phyloP scores from a whole-genome alignment of 306 rosid genomes.

The Dryas drummondii region DNA sequence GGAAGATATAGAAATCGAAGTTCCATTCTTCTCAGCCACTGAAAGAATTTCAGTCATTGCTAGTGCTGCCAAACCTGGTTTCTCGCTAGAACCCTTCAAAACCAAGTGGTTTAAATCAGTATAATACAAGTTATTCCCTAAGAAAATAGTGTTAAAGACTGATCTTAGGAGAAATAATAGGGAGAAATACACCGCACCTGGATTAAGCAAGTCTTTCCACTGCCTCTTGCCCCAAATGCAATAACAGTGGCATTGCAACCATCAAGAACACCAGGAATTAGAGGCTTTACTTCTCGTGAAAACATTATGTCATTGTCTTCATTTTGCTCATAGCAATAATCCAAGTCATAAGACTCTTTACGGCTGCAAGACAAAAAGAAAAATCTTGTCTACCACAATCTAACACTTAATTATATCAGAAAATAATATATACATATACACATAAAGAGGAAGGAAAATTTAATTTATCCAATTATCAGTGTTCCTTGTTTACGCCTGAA shows the following conservation, averaged over 20 bases:
- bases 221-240: slow-evolving; percentile 80
- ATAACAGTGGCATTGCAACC: slow-evolving; percentile 72
- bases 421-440: background rate
- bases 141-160: background rate
- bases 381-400: background rate
- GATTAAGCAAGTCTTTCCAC: slow-evolving; percentile 71
- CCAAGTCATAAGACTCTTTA: slow-evolving; percentile 55
- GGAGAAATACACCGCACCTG: slow-evolving; percentile 51
- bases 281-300: slow-evolving; percentile 63
- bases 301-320: slow-evolving; percentile 59
- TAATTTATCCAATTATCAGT: background rate
- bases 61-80: slow-evolving; percentile 66
- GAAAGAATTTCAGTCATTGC: slow-evolving; percentile 59
- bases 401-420: background rate
- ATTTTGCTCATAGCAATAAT: slow-evolving; percentile 58
- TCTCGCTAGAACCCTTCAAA: slow-evolving; percentile 74
- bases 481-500: background rate
- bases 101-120: slow-evolving; percentile 4
- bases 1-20: slow-evolving; percentile 53
- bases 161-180: background rate
- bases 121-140: background rate
- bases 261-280: slow-evolving; percentile 58
- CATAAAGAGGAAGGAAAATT: background rate
- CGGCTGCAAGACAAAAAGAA: slow-evolving; percentile 42
- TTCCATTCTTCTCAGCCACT: slow-evolving; percentile 50